Evolutionary conservation across 331 rosid genomes (phyloP), one percentile per base, ranked within the genome.

Genomic region (Spiraea crenata): DNA sequence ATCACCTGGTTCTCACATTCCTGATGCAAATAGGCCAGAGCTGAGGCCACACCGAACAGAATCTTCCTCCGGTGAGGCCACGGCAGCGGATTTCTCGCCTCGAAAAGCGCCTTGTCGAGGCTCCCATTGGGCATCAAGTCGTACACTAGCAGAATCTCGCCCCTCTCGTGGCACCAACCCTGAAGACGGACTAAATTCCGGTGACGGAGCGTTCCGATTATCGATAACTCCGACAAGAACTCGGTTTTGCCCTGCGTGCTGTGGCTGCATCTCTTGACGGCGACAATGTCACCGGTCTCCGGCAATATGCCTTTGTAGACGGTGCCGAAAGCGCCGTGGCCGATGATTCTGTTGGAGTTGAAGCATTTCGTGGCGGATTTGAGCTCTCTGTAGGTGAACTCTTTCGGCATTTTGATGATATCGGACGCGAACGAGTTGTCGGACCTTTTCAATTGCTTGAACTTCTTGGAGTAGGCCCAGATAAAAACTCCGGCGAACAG

Each of bases 41-140:
- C 97, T 35, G 97, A 85, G 15, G 97, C 92, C n/a, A 91, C 96
- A 15, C 97, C 93, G 1, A 82, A 64, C 35, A 92, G 65, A 68
- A 92, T 83, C 57, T 92, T 86, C 9, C 75, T 49, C 79, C 98
- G 69, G 31, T 88, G 85, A 25, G 87, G 77, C 95, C 96, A 92
- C 9, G 91, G 83, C 49, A 92, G 74, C 7, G 88, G 75, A 67
- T 8, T 76, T 65, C 88, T 78, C 0, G 98, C 79, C 76, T 92
- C 98, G 51, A 86, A 85, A 56, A 92, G 68, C 20, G 92, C 96
- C 77, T 92, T 92, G 69, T 92, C 96, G 11, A 92, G 73, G 71
- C 96, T 89, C 31, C 98, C 96, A 76, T 92, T 92, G 1, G 89
- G 86, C 98, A 92, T 92, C 56, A 92, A 85, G 35, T 88, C 98